Conservation (phyloP, 768 basidiomycete genomes). For the Termitomyces sp. region DNA sequence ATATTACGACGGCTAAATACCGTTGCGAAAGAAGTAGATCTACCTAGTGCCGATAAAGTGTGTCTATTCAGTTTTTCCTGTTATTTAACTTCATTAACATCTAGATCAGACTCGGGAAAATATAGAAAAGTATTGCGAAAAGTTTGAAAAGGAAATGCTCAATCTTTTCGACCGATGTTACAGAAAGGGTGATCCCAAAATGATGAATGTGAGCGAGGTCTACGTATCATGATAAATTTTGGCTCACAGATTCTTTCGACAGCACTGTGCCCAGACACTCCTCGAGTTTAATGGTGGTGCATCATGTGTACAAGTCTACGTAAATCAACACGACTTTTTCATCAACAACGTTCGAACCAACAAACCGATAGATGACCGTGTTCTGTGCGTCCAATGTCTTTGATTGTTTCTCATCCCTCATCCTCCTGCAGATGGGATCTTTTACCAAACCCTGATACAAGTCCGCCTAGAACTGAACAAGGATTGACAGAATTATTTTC, state of each 20-base stretch:
- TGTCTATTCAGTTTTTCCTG: neutral
- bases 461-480: slow-evolving; percentile 73
- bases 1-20: slow-evolving; percentile 80
- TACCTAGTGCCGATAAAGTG: slow-evolving; percentile 80
- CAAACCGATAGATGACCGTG: slow-evolving; percentile 49
- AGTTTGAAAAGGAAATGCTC: slow-evolving; percentile 98
- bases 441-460: slow-evolving; percentile 76
- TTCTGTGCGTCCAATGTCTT: slow-evolving; percentile 39
- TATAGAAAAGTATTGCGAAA: slow-evolving; percentile 97
- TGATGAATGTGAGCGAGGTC: slow-evolving; percentile 83
- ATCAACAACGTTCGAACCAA: slow-evolving; percentile 84
- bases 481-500: slow-evolving; percentile 77
- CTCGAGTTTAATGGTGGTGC: slow-evolving; percentile 97
- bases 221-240: neutral
- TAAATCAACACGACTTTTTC: slow-evolving; percentile 99
- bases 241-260: neutral
- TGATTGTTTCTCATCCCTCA: neutral
- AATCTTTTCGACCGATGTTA: slow-evolving; percentile 94
- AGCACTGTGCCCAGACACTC: slow-evolving; percentile 97
- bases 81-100: neutral
- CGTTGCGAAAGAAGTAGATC: slow-evolving; percentile 91
- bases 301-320: slow-evolving; percentile 97
- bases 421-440: slow-evolving; percentile 64
- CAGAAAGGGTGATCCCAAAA: slow-evolving; percentile 94
- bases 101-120: slow-evolving; percentile 71